Conservation (phyloP, 2,329 filamentous ascomycete genomes). For the Cercospora sojina region DNA sequence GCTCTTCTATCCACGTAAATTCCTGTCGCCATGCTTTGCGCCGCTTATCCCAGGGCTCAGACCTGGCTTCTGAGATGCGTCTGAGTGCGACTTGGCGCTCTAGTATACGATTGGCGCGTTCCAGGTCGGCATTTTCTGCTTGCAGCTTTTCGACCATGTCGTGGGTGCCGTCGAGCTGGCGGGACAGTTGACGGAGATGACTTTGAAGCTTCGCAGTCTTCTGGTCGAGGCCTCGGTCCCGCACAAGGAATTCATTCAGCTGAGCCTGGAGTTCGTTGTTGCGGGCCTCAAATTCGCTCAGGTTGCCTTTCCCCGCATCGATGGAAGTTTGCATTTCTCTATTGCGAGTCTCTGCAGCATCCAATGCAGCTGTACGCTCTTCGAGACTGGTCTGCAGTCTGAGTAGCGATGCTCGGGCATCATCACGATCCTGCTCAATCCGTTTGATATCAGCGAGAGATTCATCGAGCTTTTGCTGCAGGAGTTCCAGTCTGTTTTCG, state of each 20-base stretch:
- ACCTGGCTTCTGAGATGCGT: background rate
- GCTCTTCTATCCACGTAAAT: background rate
- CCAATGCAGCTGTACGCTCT: background rate
- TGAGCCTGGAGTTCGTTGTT: background rate
- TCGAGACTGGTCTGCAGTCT: background rate
- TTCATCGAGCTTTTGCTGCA: background rate
- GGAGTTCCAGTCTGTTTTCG: background rate
- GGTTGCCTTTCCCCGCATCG: background rate
- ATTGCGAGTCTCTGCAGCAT: background rate
- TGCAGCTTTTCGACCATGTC: background rate
- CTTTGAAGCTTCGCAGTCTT: background rate
- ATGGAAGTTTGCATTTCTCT: background rate
- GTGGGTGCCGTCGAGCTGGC: background rate
- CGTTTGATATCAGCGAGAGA: background rate
- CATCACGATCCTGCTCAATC: background rate
- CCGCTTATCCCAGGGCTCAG: background rate
- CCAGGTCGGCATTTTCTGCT: background rate
- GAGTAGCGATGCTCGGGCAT: background rate
- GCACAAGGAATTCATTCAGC: background rate
- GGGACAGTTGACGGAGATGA: background rate
- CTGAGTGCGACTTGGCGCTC: background rate
- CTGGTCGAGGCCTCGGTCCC: background rate
- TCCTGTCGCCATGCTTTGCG: background rate
- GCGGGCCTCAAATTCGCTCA: background rate
- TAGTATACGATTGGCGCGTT: background rate